A percentile compares a stretch with the other conserved stretches of the same genome.
Conservation (phyloP, 768 basidiomycete species). For the Galerina sulciceps region DNA sequence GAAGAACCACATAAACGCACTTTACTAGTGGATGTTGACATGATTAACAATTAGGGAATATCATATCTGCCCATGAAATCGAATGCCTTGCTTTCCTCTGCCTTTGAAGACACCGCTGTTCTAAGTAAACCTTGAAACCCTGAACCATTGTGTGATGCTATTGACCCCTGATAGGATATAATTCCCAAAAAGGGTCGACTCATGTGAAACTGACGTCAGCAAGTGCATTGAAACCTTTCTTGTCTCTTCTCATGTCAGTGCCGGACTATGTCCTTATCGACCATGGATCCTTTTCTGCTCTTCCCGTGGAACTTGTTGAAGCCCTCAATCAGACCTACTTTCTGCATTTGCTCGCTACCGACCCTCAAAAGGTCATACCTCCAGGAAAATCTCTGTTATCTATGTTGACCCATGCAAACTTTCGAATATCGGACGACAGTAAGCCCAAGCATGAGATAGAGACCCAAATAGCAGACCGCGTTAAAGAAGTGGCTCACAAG, state of each 20-base stretch:
- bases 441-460: slow-evolving; percentile 11
- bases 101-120: too few species aligned
- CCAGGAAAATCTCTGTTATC: slow-evolving; percentile 76
- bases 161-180: slow-evolving; percentile 1
- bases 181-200: slow-evolving; percentile 2
- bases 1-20: too few species aligned
- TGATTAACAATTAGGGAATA: too few species aligned
- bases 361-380: slow-evolving; percentile 64
- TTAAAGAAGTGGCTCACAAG: slow-evolving; percentile 58
- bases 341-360: slow-evolving; percentile 68
- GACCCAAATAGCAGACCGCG: slow-evolving; percentile 37
- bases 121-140: too few species aligned
- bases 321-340: slow-evolving; percentile 64
- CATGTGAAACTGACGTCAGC: slow-evolving; percentile 4
- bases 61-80: too few species aligned
- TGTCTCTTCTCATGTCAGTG: slow-evolving; percentile 4
- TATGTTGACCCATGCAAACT: slow-evolving; percentile 47
- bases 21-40: too few species aligned
- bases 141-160: too few species aligned
- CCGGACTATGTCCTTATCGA: slow-evolving; percentile 9
- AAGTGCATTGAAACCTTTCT: not conserved
- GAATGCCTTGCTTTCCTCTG: too few species aligned
- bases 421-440: slow-evolving; percentile 19
- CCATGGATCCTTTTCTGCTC: slow-evolving; percentile 18
- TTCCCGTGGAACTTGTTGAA: slow-evolving; percentile 62